phyloP scores from a whole-genome alignment of 768 basidiomycete genomes.

The Ramaria sp. region DNA sequence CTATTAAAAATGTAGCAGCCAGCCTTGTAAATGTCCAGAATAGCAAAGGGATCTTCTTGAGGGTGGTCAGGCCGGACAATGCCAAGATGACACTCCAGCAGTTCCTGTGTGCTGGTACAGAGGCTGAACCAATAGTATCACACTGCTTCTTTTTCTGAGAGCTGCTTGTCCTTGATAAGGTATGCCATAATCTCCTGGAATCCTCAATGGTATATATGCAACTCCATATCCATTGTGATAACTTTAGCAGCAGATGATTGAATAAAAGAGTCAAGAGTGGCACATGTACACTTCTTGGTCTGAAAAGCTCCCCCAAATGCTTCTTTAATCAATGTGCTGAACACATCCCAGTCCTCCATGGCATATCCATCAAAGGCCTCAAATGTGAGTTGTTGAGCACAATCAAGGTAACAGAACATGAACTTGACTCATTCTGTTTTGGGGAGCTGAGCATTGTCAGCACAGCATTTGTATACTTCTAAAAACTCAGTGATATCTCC shows the following conservation, averaged over 20 bases:
- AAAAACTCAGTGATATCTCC: neutral
- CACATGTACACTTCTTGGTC: too few species aligned
- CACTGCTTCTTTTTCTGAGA: neutral
- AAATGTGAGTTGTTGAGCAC: neutral
- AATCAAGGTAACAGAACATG: neutral
- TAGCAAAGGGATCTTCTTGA: neutral
- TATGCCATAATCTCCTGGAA: neutral
- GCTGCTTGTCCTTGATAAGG: neutral
- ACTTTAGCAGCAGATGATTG: too few species aligned
- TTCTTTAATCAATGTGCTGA: too few species aligned
- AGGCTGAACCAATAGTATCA: neutral
- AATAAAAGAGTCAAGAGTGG: too few species aligned
- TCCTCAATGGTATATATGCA: neutral
- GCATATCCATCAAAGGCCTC: constrained; percentile 1
- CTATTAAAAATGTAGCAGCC: neutral
- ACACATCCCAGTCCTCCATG: too few species aligned
- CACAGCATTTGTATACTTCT: neutral
- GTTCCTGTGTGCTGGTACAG: neutral
- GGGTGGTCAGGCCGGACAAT: neutral
- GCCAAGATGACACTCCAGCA: neutral
- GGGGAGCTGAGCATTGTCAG: neutral
- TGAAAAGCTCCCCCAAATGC: too few species aligned
- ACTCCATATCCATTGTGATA: neutral
- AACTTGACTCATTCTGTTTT: neutral
- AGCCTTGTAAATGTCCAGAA: neutral